phyloP scores from a whole-genome alignment of 176 grass and related monocot genomes.

The Aegilops tauschii region DNA sequence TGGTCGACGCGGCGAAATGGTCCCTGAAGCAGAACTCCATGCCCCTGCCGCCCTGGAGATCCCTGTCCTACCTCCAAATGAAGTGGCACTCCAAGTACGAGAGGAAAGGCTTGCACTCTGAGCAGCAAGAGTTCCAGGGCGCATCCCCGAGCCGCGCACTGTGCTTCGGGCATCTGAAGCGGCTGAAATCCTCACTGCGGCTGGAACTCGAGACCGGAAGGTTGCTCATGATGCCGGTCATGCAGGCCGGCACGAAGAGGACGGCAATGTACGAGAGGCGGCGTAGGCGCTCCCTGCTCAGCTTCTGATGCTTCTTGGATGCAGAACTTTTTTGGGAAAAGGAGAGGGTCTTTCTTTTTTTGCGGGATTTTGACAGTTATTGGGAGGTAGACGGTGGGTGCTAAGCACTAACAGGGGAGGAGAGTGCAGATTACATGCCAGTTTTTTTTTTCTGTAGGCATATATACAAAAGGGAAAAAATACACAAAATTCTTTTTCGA shows the following conservation, averaged over 20 bases:
- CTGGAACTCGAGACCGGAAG: constrained; percentile 44
- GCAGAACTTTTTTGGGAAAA: constrained; percentile 5
- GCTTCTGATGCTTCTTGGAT: constrained; percentile 40
- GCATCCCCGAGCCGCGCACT: constrained; percentile 34
- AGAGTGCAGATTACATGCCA: constrained; percentile 33
- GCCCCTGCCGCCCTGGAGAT: constrained; percentile 96
- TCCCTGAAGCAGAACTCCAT: constrained; percentile 97
- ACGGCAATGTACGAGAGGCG: constrained; percentile 50
- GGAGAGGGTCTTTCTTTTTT: neutral
- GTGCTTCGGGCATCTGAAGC: constrained; percentile 61
- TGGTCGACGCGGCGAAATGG: constrained; percentile 88
- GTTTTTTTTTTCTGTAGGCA: constrained; percentile 39
- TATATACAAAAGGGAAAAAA: constrained; percentile 9
- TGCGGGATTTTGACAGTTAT: constrained; percentile 12
- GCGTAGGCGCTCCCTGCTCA: constrained; percentile 41
- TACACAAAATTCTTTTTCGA: neutral
- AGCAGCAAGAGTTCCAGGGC: neutral
- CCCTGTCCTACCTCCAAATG: constrained; percentile 76
- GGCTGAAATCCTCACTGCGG: constrained; percentile 60
- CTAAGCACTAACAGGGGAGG: constrained; percentile 7
- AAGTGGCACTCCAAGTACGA: constrained; percentile 86
- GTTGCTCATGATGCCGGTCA: constrained; percentile 46
- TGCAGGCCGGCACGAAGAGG: constrained; percentile 58
- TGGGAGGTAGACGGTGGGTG: neutral
- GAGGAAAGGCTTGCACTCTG: constrained; percentile 34